Conservation (phyloP, 1,139 yeast species). For the Candida dubliniensis region DNA sequence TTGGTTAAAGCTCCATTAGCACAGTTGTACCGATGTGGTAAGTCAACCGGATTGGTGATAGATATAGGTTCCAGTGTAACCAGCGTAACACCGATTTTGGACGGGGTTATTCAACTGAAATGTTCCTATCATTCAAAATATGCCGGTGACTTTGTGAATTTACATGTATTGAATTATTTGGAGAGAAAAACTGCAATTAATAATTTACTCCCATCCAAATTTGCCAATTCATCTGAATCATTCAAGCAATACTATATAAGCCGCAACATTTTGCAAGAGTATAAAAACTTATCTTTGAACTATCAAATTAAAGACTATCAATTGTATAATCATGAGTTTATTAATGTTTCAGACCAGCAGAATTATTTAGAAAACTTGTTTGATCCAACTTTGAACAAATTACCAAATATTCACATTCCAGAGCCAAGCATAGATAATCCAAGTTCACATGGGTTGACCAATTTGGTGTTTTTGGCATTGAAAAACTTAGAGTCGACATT, state of each 20-base stretch:
- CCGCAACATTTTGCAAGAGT: conserved; percentile 47
- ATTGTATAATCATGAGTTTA: conserved; percentile 44
- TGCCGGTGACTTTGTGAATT: conserved; percentile 70
- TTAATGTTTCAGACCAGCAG: conserved; percentile 43
- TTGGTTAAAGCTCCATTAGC: conserved; percentile 70
- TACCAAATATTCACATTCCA: conserved; percentile 31
- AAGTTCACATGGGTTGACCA: conserved; percentile 41
- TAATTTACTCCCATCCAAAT: conserved; percentile 30
- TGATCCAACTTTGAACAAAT: conserved; percentile 48
- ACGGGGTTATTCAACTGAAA: conserved; percentile 64
- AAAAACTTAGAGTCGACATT: conserved; percentile 36
- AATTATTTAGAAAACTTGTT: conserved; percentile 53
- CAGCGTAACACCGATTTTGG: conserved; percentile 68
- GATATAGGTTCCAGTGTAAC: conserved; percentile 66
- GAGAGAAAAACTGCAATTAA: conserved; percentile 28
- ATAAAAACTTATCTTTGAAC: conserved; percentile 16
- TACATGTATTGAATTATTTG: conserved; percentile 48
- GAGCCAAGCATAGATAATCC: conserved; percentile 42
- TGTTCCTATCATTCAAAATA: conserved; percentile 60
- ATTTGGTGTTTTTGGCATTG: conserved; percentile 38
- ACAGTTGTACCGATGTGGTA: conserved; percentile 67
- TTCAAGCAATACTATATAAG: conserved; percentile 47
- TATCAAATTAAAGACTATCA: conserved; percentile 40
- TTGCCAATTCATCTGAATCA: conserved; percentile 36
- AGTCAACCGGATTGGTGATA: conserved; percentile 64